phyloP scores from a whole-genome alignment of 2,329 filamentous ascomycete genomes.

The Pseudogymnoascus pannorum region DNA sequence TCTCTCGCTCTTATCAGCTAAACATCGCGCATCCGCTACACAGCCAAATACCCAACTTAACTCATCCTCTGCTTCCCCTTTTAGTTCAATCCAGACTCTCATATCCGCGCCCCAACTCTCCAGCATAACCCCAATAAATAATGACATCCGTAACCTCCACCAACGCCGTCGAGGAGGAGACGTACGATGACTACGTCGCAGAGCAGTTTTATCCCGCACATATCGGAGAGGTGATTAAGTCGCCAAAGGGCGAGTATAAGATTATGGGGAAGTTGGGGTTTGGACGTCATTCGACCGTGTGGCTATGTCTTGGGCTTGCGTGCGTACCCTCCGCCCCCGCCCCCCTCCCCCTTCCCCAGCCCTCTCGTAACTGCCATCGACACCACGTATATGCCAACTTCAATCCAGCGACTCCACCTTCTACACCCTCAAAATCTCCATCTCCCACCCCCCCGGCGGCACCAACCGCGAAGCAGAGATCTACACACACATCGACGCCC shows the following conservation, averaged over 20 bases:
- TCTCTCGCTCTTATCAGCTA: neutral
- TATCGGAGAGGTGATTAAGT: neutral
- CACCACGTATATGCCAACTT: too few species aligned
- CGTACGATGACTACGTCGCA: neutral
- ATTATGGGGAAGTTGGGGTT: slow-evolving; percentile 36
- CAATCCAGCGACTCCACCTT: too few species aligned
- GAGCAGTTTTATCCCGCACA: neutral
- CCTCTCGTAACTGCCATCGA: too few species aligned
- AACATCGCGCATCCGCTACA: neutral
- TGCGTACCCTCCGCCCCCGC: neutral
- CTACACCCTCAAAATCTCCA: too few species aligned
- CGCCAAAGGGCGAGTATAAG: neutral
- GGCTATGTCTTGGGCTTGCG: slow-evolving; percentile 32
- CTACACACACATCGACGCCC: neutral
- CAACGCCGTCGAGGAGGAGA: neutral
- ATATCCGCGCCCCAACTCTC: too few species aligned
- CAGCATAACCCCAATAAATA: neutral
- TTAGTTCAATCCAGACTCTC: neutral
- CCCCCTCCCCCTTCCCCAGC: slow-evolving; percentile 9
- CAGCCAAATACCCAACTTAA: neutral
- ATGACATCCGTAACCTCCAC: neutral
- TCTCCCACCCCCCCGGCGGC: slow-evolving; percentile 19
- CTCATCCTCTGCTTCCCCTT: neutral
- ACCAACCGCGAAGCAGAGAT: neutral
- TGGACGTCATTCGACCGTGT: slow-evolving; percentile 35